Conservation (phyloP, 1,284 basidiomycete species). For the Polyporus tsugae region DNA sequence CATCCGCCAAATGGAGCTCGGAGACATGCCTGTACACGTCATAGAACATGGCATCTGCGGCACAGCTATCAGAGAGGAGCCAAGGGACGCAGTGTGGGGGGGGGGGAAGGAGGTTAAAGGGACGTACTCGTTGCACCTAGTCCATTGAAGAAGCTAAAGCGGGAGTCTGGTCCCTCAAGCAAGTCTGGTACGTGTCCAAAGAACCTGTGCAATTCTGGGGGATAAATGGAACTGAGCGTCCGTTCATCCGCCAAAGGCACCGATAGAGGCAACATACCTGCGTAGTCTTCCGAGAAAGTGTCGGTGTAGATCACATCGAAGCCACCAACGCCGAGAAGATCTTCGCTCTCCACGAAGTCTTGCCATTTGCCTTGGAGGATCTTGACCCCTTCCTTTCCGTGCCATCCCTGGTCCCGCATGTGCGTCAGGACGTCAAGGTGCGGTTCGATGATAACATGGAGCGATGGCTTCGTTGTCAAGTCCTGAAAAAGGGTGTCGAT, state of each 20-base stretch:
- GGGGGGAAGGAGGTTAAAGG: slow-evolving; percentile 22
- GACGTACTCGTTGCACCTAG: slow-evolving; percentile 89
- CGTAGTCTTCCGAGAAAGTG: slow-evolving; percentile 92
- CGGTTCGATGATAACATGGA: slow-evolving; percentile 95
- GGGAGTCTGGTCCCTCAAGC: slow-evolving; percentile 77
- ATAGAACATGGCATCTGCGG: slow-evolving; percentile 85
- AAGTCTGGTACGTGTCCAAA: slow-evolving; percentile 87
- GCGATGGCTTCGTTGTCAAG: slow-evolving; percentile 63
- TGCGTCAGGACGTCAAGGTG: slow-evolving; percentile 90
- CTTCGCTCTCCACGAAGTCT: slow-evolving; percentile 72
- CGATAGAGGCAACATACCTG: slow-evolving; percentile 49
- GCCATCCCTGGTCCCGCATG: slow-evolving; percentile 82
- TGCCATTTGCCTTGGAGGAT: slow-evolving; percentile 95
- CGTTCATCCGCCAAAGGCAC: slow-evolving; percentile 4
- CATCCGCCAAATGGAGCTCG: slow-evolving; percentile 86
- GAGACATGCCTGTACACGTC: slow-evolving; percentile 91
- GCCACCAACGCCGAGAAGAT: slow-evolving; percentile 64
- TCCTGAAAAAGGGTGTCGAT: slow-evolving; percentile 87
- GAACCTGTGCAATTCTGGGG: slow-evolving; percentile 78
- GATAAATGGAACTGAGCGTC: slow-evolving; percentile 6
- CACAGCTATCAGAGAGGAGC: slow-evolving; percentile 16
- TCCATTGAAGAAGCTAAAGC: slow-evolving; percentile 98
- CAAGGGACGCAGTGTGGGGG: neutral
- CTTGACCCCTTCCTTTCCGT: slow-evolving; percentile 77
- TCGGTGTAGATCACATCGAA: slow-evolving; percentile 97